Evolutionary conservation across 2,329 filamentous ascomycete species (phyloP).

Genomic region (Sarocladium strictum): DNA sequence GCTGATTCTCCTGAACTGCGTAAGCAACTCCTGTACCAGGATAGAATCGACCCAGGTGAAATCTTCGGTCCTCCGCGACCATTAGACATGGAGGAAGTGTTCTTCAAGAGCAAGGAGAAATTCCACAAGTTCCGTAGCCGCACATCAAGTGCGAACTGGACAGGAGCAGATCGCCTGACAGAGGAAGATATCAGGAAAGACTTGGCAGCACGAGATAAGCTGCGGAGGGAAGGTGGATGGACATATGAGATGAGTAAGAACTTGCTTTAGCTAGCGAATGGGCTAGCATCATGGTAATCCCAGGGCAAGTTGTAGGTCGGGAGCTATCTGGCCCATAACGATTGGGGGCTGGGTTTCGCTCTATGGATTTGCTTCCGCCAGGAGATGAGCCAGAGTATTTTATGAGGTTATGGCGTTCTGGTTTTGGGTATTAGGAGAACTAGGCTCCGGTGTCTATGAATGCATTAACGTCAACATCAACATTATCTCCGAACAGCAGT

Average conservation of each 20-base stretch:
- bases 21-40: slow-evolving; percentile 70
- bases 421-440: too few species aligned
- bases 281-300: too few species aligned
- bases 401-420: too few species aligned
- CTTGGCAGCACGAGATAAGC: slow-evolving; percentile 68
- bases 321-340: too few species aligned
- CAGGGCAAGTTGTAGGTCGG: too few species aligned
- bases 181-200: slow-evolving; percentile 83
- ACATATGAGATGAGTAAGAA: slow-evolving; percentile 56
- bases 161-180: slow-evolving; percentile 71
- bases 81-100: slow-evolving; percentile 94
- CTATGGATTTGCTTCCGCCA: too few species aligned
- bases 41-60: slow-evolving; percentile 73
- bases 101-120: slow-evolving; percentile 79
- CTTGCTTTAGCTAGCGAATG: slow-evolving; percentile 27
- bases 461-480: too few species aligned
- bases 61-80: slow-evolving; percentile 88
- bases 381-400: too few species aligned
- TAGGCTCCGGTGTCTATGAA: too few species aligned
- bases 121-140: slow-evolving; percentile 84
- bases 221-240: slow-evolving; percentile 83
- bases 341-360: too few species aligned
- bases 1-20: slow-evolving; percentile 81
- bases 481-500: too few species aligned
- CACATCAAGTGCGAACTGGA: slow-evolving; percentile 95